These are phyloP conservation scores for Jamesozyma hellenica DNA, from an alignment of 805 yeast species.

Conservation along the genomic window DNA sequence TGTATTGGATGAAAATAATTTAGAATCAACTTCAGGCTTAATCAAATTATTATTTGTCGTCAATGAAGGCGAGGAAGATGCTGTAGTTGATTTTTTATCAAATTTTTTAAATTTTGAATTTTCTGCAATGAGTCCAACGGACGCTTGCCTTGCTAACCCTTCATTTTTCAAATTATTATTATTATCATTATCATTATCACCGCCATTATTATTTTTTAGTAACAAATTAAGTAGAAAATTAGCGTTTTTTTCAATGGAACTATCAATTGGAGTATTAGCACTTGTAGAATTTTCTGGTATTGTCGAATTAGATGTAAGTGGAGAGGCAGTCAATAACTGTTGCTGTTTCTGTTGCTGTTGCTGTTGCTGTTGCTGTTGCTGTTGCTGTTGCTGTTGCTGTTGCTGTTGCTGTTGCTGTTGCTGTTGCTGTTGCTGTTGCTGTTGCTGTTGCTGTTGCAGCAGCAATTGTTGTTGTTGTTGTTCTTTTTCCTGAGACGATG, in stretches of 20 bases:
- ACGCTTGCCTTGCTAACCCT: too few species aligned
- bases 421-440: neutral
- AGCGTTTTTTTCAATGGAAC: neutral
- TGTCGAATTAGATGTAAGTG: neutral
- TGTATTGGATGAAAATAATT: neutral
- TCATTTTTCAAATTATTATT: neutral
- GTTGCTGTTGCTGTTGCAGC: too few species aligned
- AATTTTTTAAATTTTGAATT: too few species aligned
- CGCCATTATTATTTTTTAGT: neutral
- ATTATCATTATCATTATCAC: neutral
- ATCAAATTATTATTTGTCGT: too few species aligned
- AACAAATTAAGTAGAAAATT: conserved; percentile 2
- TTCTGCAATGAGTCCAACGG: too few species aligned
- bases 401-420: neutral
- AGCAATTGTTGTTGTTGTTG: neutral
- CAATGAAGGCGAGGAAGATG: too few species aligned
- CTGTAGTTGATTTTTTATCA: too few species aligned
- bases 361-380: neutral
- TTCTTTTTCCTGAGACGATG: too few species aligned
- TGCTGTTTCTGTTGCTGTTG: neutral
- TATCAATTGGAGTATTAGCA: neutral
- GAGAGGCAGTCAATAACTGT: too few species aligned
- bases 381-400: neutral
- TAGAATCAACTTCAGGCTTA: too few species aligned
- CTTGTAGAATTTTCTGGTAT: neutral